A percentile compares a stretch with the other conserved stretches of the same genome.
Evolutionary conservation across 164 flowering plant species (phyloP).

Genomic region (Vitis labrusca): DNA sequence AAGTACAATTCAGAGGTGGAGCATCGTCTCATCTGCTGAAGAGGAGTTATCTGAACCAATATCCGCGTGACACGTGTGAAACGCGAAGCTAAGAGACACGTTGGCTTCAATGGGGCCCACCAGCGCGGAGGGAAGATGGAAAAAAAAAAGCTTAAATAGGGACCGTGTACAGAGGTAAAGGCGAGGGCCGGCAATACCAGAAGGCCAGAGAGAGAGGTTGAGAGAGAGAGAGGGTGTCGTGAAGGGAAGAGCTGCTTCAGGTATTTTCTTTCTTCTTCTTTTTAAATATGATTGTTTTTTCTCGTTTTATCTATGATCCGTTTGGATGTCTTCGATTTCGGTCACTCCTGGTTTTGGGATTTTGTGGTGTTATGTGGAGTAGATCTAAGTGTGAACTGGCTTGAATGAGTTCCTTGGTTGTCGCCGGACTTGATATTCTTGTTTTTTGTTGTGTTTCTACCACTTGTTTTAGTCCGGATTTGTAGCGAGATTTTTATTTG

Average conservation of each 20-base stretch:
- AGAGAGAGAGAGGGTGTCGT: background rate
- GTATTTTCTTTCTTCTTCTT: background rate
- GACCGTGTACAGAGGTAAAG: background rate
- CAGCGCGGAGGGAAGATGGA: background rate
- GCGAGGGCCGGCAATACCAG: slow-evolving; percentile 1
- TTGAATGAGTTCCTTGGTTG: too few species aligned
- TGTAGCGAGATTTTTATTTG: too few species aligned
- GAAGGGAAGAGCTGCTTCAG: background rate
- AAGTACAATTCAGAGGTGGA: too few species aligned
- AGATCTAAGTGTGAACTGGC: too few species aligned
- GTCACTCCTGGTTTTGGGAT: background rate
- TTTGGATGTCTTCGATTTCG: background rate
- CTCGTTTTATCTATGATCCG: background rate
- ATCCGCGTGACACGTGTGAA: too few species aligned
- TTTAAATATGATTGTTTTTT: background rate
- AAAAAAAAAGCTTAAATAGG: slow-evolving; percentile 20
- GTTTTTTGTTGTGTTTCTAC: too few species aligned
- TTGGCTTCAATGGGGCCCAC: background rate
- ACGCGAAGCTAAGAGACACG: background rate
- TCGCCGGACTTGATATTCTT: too few species aligned
- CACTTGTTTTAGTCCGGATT: too few species aligned
- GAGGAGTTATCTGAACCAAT: too few species aligned
- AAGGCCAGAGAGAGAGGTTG: background rate
- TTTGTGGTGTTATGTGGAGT: background rate
- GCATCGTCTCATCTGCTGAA: too few species aligned